Base-by-base conservation (phyloP, 2,329 filamentous ascomycete species). In the Neocucurbitaria cava region DNA sequence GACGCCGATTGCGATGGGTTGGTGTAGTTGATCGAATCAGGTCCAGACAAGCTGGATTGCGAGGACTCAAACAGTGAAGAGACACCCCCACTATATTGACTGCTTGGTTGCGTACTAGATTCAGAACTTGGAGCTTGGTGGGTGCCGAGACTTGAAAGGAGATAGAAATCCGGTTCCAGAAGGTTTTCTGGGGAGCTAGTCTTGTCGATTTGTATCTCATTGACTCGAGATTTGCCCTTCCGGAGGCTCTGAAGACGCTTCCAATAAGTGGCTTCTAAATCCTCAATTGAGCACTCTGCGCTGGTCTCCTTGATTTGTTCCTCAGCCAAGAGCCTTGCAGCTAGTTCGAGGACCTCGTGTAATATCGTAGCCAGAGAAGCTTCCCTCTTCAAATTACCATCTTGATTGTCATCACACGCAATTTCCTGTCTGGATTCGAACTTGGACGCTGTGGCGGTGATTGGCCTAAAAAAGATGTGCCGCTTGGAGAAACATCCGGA, bases 31-130 rank as follows among this genome's bases (percentile, higher is more conserved):
- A n/a, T n/a, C 23, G 3, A 13, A 18, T 42, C 28, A 15, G 30
- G 28, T 20, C 35, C 52, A 13, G n/a, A 18, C 15, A 47, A 33
- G 31, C 42, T 46, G 13, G 52, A 47, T 26, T 44, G 47, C 3
- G 52, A 51, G 4, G 52, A 50, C 18, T 13, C 23, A 11, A 46
- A 18, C 9, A 39, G 33, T 6, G 50, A 48, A 15, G 52, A 39
- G 15, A 51, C 31, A 17, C 47, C 31, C 11, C 23, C 20, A 7
- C 40, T 18, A 30, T 55, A 33, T 11, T 44, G 47, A 17, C 40
- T 55, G 17, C 47, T 51, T 38, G 47, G 44, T 17, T 35, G 36
- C 6, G 47, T 55, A 5, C 42, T 46, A 26, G 41, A 26, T 9
- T 55, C 52, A 2, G 52, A 47, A 9, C 35, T 15, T 10, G 39